Conservation (phyloP, 192 early-diverging fungal genomes). For the Entomortierella parvispora region DNA sequence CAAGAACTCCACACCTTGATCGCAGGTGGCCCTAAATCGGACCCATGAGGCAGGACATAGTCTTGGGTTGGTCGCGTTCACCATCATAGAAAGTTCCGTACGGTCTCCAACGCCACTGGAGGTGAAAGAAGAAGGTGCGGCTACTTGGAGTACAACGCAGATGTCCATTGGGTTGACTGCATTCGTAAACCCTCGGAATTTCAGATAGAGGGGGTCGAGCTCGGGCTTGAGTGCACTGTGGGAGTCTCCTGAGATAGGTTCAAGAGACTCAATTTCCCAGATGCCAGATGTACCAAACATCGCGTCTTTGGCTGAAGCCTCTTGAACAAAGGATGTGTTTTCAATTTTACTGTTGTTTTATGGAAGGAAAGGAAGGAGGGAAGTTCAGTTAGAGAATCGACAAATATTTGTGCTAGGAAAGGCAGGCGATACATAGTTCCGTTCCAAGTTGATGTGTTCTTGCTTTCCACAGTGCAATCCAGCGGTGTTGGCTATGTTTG, state of each 20-base stretch:
- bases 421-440: no score
- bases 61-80: not conserved
- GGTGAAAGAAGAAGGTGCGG: not conserved
- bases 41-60: not conserved
- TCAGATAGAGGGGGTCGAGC: not conserved
- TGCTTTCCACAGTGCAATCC: not conserved
- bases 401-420: no score
- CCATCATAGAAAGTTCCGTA: not conserved
- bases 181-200: not conserved
- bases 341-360: no score
- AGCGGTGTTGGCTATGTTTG: no score
- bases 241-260: not conserved
- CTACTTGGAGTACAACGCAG: conserved; percentile 1
- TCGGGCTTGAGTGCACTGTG: not conserved
- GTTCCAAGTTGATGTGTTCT: not conserved
- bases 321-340: not conserved
- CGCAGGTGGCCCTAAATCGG: not conserved
- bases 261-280: not conserved
- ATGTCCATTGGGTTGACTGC: not conserved
- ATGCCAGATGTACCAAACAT: conserved; percentile 1
- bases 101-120: no score
- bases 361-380: no score
- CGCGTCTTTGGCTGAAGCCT: not conserved
- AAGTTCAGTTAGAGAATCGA: no score
- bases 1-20: not conserved